Percentiles rank a stretch among this genome's conserved stretches.
Conservation (phyloP, 352 stramenopile species). For the Stramenopiles sp. region DNA sequence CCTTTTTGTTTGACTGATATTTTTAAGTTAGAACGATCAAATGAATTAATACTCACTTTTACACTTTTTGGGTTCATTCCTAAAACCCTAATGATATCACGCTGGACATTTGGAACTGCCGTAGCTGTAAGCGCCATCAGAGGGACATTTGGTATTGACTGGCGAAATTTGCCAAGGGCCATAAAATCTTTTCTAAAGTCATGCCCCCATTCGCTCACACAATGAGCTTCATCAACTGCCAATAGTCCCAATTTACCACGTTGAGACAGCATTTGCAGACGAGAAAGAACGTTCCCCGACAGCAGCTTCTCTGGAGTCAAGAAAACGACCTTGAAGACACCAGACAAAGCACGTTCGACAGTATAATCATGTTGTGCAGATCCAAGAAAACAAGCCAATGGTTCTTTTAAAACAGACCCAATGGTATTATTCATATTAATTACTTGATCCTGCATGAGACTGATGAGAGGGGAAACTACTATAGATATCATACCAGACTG, state of each 20-base stretch:
- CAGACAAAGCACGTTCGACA: background rate
- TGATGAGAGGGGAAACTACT: constrained; percentile 55
- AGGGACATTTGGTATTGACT: constrained; percentile 13
- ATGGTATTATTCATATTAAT: constrained; percentile 2
- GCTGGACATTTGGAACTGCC: constrained; percentile 32
- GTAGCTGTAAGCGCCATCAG: constrained; percentile 65
- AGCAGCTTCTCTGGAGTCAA: constrained; percentile 48
- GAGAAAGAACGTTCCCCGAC: constrained; percentile 32
- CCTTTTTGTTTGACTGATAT: background rate
- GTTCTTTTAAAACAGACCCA: too few species aligned
- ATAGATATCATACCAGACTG: constrained; percentile 17
- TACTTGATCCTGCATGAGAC: constrained; percentile 63
- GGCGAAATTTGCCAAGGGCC: background rate
- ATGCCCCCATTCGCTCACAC: constrained; percentile 65
- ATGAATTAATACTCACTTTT: background rate
- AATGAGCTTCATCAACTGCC: constrained; percentile 70
- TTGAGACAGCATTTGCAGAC: constrained; percentile 15
- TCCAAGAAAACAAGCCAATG: background rate
- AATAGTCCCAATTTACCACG: constrained; percentile 25
- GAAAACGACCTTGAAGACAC: constrained; percentile 29
- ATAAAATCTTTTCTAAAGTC: constrained; percentile 28
- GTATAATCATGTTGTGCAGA: constrained; percentile 1
- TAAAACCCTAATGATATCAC: constrained; percentile 19
- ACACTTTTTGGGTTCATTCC: constrained; percentile 9
- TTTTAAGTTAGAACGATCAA: constrained; percentile 3